Evolutionary conservation across 768 basidiomycete species (phyloP), one percentile per base, ranked within the genome.

Genomic region (Leccinum aurantiacum): DNA sequence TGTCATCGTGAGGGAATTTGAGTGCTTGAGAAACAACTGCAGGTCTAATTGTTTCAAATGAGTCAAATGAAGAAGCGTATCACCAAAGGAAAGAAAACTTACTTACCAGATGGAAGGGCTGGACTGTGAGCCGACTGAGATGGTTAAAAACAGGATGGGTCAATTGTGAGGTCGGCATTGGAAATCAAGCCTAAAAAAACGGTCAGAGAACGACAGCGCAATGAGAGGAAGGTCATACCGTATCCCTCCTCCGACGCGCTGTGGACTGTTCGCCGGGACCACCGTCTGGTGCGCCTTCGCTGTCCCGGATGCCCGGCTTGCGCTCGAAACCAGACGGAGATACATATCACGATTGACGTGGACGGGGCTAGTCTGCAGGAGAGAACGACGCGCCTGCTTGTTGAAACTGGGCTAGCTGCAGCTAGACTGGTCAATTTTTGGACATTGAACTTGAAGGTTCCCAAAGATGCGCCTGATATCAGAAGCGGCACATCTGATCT

Each of bases 91-190:
- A 35, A 48, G n/a, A n/a, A n/a, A n/a, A n/a, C n/a, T n/a, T n/a
- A n/a, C 79, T 65, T 53, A 82, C 82, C 1, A 80, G 77, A 51
- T 74, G 70, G 61, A 85, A 82, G 11, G 65, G 51, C 7, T 82
- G 81, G 7, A 83, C 62, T 3, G 72, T 61, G 10, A 82, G 70
- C 29, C 56, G 61, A 53, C 74, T 71, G 2, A 69, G 67, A 10
- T 74, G 70, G 27, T 79, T 74, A 54, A 84, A 84, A 81, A 13
- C 82, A 52, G 74, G 71, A 19, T 82, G 71, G 22, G 71, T 74
- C 19, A 84, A 62, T 54, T 76, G 74, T 1, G 63, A 65, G 13
- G 65, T 66, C 0, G 80, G 68, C 70, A 84, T 67, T 4, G 80
- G 73, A 48, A 74, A 66, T 63, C 82, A 84, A 14, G 76, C 71